Evolutionary conservation across 441 rosid genomes (phyloP).

Genomic region (Adansonia grandidieri): DNA sequence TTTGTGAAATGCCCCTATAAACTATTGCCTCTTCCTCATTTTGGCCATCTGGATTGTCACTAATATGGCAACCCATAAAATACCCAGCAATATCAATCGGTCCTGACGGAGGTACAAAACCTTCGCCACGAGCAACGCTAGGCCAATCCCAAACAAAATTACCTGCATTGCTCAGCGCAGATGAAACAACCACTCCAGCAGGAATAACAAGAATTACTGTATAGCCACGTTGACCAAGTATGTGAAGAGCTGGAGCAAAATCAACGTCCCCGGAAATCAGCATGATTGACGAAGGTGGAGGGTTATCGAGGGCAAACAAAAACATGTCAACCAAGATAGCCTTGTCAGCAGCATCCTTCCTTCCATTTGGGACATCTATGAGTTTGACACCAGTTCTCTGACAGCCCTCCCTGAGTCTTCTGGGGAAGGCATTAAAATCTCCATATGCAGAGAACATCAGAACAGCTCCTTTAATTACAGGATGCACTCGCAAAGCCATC

Average conservation of each 20-base stretch:
- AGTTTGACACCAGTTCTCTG: conserved; percentile 97
- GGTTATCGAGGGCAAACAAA: conserved; percentile 88
- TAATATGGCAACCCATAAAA: conserved; percentile 55
- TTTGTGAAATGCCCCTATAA: conserved; percentile 64
- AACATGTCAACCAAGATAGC: conserved; percentile 97
- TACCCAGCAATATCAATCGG: conserved; percentile 47
- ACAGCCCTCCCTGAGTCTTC: conserved; percentile 93
- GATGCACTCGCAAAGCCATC: conserved; percentile 88
- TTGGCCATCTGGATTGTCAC: conserved; percentile 47
- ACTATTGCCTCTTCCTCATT: conserved; percentile 82
- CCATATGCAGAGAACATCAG: conserved; percentile 87
- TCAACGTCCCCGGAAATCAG: conserved; percentile 97
- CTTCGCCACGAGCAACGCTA: conserved; percentile 94
- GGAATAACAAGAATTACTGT: conserved; percentile 89
- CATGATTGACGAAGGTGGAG: conserved; percentile 84
- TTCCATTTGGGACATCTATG: conserved; percentile 91
- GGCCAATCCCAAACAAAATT: conserved; percentile 98
- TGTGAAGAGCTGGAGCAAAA: conserved; percentile 94
- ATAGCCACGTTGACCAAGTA: conserved; percentile 92
- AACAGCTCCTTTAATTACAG: conserved; percentile 81
- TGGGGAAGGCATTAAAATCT: conserved; percentile 92
- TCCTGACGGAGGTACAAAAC: conserved; percentile 60
- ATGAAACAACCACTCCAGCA: conserved; percentile 75
- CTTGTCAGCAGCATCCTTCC: conserved; percentile 98
- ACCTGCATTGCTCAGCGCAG: conserved; percentile 89